Conservation (phyloP, 1,139 yeast genomes). For the Debaryomycetaceae sp. region DNA sequence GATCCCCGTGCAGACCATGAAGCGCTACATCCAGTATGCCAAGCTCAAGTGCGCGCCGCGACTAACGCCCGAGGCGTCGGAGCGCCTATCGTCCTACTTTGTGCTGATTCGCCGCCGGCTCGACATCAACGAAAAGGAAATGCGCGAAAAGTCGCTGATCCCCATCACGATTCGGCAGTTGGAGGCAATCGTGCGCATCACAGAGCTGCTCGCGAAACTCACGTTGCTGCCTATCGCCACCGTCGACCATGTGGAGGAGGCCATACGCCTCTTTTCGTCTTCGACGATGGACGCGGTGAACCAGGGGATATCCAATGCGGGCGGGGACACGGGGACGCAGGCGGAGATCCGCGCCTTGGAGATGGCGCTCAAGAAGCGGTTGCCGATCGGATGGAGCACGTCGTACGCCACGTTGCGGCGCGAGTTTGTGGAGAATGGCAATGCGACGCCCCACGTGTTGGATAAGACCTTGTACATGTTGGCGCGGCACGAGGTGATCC, state of each 20-base stretch:
- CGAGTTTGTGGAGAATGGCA: slow-evolving; percentile 71
- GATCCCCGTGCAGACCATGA: slow-evolving; percentile 84
- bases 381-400: slow-evolving; percentile 96
- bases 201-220: slow-evolving; percentile 88
- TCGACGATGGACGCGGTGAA: slow-evolving; percentile 98
- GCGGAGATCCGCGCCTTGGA: slow-evolving; percentile 74
- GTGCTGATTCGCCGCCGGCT: slow-evolving; percentile 83
- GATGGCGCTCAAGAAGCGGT: slow-evolving; percentile 73
- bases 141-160: slow-evolving; percentile 85
- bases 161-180: slow-evolving; percentile 97
- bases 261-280: slow-evolving; percentile 86
- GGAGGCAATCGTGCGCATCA: slow-evolving; percentile 93
- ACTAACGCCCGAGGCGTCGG: slow-evolving; percentile 81
- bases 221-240: slow-evolving; percentile 75
- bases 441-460: slow-evolving; percentile 59
- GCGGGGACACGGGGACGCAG: slow-evolving; percentile 40
- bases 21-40: slow-evolving; percentile 84
- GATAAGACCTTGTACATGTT: slow-evolving; percentile 75
- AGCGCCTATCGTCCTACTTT: slow-evolving; percentile 85
- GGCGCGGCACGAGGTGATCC: slow-evolving; percentile 80
- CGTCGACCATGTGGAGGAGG: slow-evolving; percentile 90
- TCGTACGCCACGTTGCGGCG: slow-evolving; percentile 73
- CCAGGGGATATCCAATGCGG: slow-evolving; percentile 52
- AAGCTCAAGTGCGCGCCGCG: slow-evolving; percentile 89
- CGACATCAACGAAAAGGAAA: slow-evolving; percentile 68